Evolutionary conservation across 2,329 filamentous ascomycete species (phyloP).

Genomic region (Claviceps spartinae): DNA sequence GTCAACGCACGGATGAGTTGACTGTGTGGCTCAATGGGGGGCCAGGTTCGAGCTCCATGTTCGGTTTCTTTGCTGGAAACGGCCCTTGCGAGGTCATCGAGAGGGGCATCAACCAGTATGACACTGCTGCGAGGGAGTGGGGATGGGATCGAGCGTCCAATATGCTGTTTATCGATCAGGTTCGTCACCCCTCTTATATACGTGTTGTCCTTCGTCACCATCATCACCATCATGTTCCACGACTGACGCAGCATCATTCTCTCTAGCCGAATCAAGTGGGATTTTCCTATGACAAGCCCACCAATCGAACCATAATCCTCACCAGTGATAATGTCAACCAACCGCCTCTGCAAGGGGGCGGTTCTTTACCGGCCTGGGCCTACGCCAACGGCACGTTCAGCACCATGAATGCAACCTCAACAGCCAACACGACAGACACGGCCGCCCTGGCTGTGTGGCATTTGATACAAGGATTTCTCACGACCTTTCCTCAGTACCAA

Average conservation of each 20-base stretch:
- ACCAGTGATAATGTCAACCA: conserved; percentile 23
- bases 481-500: conserved; percentile 43
- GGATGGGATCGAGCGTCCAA: conserved; percentile 48
- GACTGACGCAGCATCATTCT: not conserved
- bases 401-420: conserved; percentile 32
- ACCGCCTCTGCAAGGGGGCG: conserved; percentile 10
- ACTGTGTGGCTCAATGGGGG: conserved; percentile 57
- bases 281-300: conserved; percentile 51
- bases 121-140: conserved; percentile 45
- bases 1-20: conserved; percentile 27
- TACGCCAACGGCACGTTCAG: conserved; percentile 53
- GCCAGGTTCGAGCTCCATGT: conserved; percentile 50
- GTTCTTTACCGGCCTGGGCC: conserved; percentile 15
- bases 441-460: conserved; percentile 52
- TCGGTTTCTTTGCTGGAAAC: conserved; percentile 48
- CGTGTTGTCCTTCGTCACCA: not conserved
- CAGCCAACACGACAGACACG: conserved; percentile 41
- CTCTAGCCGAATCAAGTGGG: conserved; percentile 54
- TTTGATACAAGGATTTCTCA: conserved; percentile 48
- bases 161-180: conserved; percentile 44
- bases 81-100: conserved; percentile 41
- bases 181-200: conserved; percentile 12
- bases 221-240: not conserved
- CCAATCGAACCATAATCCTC: conserved; percentile 45
- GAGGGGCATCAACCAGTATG: conserved; percentile 32